Evolutionary conservation across 495 filamentous ascomycete species (phyloP), one percentile per base, ranked within the genome.

Genomic region (Bombardia bombarda): DNA sequence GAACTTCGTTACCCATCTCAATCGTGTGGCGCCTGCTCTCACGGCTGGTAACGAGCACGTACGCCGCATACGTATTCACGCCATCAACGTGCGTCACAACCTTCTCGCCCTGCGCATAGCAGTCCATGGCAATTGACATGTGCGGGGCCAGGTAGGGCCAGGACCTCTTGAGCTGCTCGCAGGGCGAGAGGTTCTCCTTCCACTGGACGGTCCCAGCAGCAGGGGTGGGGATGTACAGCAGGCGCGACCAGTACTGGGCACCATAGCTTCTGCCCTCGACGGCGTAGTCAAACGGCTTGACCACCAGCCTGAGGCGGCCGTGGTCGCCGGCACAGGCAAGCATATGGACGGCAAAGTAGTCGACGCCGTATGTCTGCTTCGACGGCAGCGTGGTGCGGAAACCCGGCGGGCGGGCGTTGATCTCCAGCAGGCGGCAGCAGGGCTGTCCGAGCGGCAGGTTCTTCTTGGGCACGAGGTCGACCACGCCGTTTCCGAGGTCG

Each of bases 361-460:
- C 65, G 7, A 73, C 57, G 14, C 69, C 68, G 45, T 69, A 68
- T 0, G 68, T 63, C 14, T 50, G 43, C 8, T 48, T 32, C 0
- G 54, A 41, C 2, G 57, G 53, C 1, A 51, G 42, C 4, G 55
- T 49, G 20, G 50, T 62, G 19, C 52, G 50, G 38, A 46, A 57
- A 1, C 65, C 66, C 0, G 63, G 60, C 0, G 63, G 57, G 0
- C 66, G 61, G 9, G 63, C 55, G 37, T 69, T 69, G 54, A 68
- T 63, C 43, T 69, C 65, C 30, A 63, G 19, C 4, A 69, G 51
- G 19, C 53, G 65, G 14, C 61, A 60, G n/a, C 34, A 42, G 0
- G 54, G 39, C n/a, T 34, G 21, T 0, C 36, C 33, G 12, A 17
- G 13, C 8, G 17, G 30, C 2, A 22, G 16, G n/a, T 26, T 9